Percentiles rank a stretch among this genome's conserved stretches.
Evolutionary conservation across 106 monocot genomes (phyloP).

Genomic region (Dactylorhiza incarnata): DNA sequence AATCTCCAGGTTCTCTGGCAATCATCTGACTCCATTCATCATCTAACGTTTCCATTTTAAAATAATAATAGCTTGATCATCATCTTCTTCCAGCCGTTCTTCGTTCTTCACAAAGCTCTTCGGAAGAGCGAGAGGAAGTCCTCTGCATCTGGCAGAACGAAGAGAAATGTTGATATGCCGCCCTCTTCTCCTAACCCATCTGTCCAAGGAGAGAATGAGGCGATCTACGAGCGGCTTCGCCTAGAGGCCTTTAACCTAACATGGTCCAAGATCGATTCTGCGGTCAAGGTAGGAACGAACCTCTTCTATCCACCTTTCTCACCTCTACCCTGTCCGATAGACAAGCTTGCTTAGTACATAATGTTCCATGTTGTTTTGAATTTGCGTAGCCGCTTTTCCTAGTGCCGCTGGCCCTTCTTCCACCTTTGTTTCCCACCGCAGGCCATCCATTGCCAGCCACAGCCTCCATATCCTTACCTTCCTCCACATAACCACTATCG

Average conservation of each 20-base stretch:
- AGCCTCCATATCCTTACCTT: no score
- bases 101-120: constrained; percentile 4
- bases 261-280: constrained; percentile 20
- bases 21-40: neutral
- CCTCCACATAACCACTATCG: no score
- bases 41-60: neutral
- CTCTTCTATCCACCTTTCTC: neutral
- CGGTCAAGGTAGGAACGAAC: constrained; percentile 10
- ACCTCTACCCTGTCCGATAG: no score
- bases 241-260: constrained; percentile 17
- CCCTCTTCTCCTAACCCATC: constrained; percentile 3
- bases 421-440: no score
- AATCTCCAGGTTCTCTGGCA: neutral
- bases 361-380: no score
- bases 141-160: constrained; percentile 1
- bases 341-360: no score
- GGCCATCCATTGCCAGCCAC: no score
- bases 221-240: constrained; percentile 9
- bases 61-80: neutral
- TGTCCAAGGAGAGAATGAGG: neutral
- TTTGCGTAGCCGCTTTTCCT: no score
- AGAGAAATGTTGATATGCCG: constrained; percentile 15
- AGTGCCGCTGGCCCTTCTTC: no score
- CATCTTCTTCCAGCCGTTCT: neutral
- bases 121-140: constrained; percentile 4